Evolutionary conservation across 495 filamentous ascomycete genomes (phyloP).

Genomic region (Xylaria venustula): DNA sequence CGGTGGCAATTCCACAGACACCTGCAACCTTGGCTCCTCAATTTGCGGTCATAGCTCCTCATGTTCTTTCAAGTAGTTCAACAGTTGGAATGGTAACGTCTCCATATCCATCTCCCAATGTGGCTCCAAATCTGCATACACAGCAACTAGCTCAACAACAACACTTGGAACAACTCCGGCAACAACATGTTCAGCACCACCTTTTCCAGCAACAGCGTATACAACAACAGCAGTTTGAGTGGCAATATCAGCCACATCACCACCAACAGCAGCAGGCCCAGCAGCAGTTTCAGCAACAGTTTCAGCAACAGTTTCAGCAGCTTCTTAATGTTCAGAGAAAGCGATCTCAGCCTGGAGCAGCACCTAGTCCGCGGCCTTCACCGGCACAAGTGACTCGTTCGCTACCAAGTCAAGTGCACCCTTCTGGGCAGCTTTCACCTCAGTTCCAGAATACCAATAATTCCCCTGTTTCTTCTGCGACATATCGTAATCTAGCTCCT

Average conservation of each 20-base stretch:
- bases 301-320: background rate
- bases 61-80: slow-evolving; percentile 2
- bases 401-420: background rate
- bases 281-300: background rate
- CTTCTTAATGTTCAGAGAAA: background rate
- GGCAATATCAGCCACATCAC: background rate
- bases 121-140: background rate
- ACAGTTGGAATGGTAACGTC: background rate
- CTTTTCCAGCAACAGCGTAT: slow-evolving; percentile 15
- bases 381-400: background rate
- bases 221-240: slow-evolving; percentile 3
- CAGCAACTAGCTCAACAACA: slow-evolving; percentile 10
- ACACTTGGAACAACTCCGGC: background rate
- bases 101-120: background rate
- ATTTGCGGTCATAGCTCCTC: slow-evolving; percentile 7
- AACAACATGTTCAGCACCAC: background rate
- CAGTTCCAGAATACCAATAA: background rate
- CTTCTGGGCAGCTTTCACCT: background rate
- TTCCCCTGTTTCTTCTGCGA: background rate
- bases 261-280: slow-evolving; percentile 7
- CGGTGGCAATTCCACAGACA: background rate
- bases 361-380: background rate
- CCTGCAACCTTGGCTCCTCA: slow-evolving; percentile 1
- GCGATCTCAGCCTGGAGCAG: slow-evolving; percentile 6
- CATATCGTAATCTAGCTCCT: background rate